Conservation (phyloP, 2,329 filamentous ascomycete species). For the Daldinia sp. region DNA sequence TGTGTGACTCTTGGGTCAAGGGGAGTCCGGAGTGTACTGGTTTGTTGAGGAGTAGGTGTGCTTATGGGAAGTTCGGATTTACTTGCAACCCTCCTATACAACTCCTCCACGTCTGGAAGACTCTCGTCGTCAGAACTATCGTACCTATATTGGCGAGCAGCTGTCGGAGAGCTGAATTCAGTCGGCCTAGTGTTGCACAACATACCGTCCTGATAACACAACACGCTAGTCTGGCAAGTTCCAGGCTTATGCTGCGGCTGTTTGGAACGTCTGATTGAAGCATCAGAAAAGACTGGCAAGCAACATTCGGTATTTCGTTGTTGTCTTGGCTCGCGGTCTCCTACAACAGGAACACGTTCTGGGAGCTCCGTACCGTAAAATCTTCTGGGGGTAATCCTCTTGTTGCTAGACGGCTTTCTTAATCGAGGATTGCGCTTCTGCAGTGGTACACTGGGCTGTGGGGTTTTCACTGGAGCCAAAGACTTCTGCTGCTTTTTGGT, state of each 20-base stretch:
- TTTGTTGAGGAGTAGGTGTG: neutral
- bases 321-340: neutral
- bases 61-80: neutral
- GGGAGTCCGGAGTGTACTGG: too few species aligned
- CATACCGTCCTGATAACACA: too few species aligned
- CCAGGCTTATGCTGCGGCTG: neutral
- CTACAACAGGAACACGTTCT: neutral
- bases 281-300: neutral
- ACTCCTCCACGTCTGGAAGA: constrained; percentile 27
- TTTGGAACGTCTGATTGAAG: neutral
- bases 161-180: neutral
- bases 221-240: neutral
- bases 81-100: constrained; percentile 12
- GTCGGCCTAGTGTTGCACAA: neutral
- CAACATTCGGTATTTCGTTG: constrained; percentile 5
- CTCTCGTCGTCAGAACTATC: constrained; percentile 28
- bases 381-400: constrained; percentile 24
- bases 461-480: constrained; percentile 11
- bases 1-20: neutral
- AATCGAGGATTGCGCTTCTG: constrained; percentile 9
- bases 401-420: constrained; percentile 1
- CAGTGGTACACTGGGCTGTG: constrained; percentile 10
- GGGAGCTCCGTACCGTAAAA: constrained; percentile 25
- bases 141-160: neutral
- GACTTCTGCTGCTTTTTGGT: constrained; percentile 21